These are phyloP conservation scores for Neurospora sp. DNA, from an alignment of 495 filamentous ascomycete genomes.

Conservation along the genomic window DNA sequence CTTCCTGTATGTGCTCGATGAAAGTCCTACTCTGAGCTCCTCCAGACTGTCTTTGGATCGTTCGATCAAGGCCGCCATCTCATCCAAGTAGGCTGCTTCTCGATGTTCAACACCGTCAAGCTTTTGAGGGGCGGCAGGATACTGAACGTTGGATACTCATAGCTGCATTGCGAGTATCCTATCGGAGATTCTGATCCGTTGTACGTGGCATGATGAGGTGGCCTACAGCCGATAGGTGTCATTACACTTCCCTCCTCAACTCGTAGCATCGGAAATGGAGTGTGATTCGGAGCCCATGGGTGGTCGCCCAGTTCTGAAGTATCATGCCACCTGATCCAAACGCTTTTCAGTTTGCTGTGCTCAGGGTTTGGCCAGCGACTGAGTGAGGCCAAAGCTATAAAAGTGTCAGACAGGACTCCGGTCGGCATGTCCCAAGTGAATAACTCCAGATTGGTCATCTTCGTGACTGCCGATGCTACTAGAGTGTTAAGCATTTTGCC, in stretches of 20 bases:
- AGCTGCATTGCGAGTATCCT: conserved; percentile 34
- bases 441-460: conserved; percentile 82
- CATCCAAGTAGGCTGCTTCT: conserved; percentile 77
- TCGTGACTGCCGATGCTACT: conserved; percentile 72
- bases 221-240: conserved; percentile 32
- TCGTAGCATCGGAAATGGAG: conserved; percentile 11
- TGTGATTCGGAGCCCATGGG: conserved; percentile 17
- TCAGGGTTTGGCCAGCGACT: conserved; percentile 48
- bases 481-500: conserved; percentile 91
- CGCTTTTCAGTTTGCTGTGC: conserved; percentile 54
- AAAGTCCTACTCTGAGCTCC: conserved; percentile 75
- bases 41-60: conserved; percentile 56
- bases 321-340: conserved; percentile 90
- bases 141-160: conserved; percentile 81
- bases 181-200: conserved; percentile 17
- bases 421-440: conserved; percentile 98
- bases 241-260: conserved; percentile 22
- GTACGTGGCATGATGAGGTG: conserved; percentile 20
- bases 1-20: conserved; percentile 42
- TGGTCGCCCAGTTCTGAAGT: conserved; percentile 41
- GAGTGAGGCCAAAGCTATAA: conserved; percentile 70
- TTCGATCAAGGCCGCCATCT: conserved; percentile 74
- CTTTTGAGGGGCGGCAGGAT: conserved; percentile 72
- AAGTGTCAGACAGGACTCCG: conserved; percentile 77
- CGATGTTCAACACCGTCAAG: conserved; percentile 78